Conservation (phyloP, 768 basidiomycete species). For the Termitomyces sp. region DNA sequence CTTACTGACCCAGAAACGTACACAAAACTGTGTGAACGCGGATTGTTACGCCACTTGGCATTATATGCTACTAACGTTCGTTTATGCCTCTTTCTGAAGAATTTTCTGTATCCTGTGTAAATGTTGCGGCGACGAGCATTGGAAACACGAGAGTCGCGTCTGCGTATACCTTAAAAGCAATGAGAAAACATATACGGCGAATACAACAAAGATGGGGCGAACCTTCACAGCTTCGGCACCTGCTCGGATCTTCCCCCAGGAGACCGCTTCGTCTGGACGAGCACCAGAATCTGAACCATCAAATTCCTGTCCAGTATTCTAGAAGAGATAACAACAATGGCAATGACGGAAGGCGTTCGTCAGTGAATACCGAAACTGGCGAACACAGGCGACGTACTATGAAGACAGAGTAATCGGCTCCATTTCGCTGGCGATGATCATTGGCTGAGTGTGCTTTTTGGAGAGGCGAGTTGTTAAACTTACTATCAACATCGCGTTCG, state of each 20-base stretch:
- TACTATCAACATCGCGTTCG: conserved; percentile 99
- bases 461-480: conserved; percentile 17
- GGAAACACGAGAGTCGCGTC: conserved; percentile 98
- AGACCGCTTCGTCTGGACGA: conserved; percentile 94
- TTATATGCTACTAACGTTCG: background rate
- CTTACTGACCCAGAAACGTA: background rate
- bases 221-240: conserved; percentile 84
- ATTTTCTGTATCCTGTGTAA: conserved; percentile 46
- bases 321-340: background rate
- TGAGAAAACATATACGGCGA: conserved; percentile 4
- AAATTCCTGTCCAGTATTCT: conserved; percentile 99
- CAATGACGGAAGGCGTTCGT: background rate
- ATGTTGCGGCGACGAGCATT: conserved; percentile 91
- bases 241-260: conserved; percentile 97
- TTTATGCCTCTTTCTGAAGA: background rate
- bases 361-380: background rate
- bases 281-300: conserved; percentile 98
- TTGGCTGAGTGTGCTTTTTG: background rate
- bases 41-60: background rate
- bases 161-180: conserved; percentile 64
- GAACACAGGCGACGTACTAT: conserved; percentile 52
- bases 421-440: conserved; percentile 69
- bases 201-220: background rate
- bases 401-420: conserved; percentile 95
- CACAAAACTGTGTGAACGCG: background rate